Base-by-base conservation (phyloP, 176 grass and related monocot species). In the Tillandsia fasciculata region DNA sequence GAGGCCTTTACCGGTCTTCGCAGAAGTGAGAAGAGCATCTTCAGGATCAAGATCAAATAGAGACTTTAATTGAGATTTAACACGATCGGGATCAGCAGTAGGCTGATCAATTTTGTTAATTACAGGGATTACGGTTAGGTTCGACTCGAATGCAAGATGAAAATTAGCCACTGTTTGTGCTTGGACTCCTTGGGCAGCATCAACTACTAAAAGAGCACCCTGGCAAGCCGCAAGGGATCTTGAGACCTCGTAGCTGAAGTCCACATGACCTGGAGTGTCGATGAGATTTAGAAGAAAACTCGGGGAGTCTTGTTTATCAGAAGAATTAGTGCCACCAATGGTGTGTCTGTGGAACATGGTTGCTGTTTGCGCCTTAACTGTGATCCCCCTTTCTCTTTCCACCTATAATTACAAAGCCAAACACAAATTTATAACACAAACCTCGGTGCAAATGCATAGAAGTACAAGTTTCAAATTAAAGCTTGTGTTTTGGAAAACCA, bases 71-170 rank as follows among this genome's bases (percentile, higher is more conserved):
- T 96, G 92, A 15, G 77, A 76, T 77, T 92, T 96, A 64, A 96
- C 88, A 73, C 87, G 85, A 49, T 92, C 92, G 51, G 92, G 92
- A 70, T 96, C 92, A 50, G 92, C 92, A 28, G 92, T 96, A 12
- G 92, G 92, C 52, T 96, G 92, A 72, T 96, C 92, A 49, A 96
- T 96, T 81, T 96, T 96, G 81, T 96, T 96, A 75, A 96, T 96
- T 13, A 96, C 86, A 28, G 92, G 92, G 50, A 96, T 92, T 10
- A 92, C 89, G 64, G 81, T 84, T 69, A 96, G 69, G 58, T 84
- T 84, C 2, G 86, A 96, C 77, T 96, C 92, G 56, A 96, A 96
- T 24, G 92, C 92, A 66, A 96, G 83, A 56, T 92, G 89, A 70
- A 96, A 96, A 53, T 96, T 96, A 69, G 92, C 88, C 18, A 96